Evolutionary conservation across 306 rosid species (phyloP), one percentile per base, ranked within the genome.

Genomic region (Glycyrrhiza uralensis): DNA sequence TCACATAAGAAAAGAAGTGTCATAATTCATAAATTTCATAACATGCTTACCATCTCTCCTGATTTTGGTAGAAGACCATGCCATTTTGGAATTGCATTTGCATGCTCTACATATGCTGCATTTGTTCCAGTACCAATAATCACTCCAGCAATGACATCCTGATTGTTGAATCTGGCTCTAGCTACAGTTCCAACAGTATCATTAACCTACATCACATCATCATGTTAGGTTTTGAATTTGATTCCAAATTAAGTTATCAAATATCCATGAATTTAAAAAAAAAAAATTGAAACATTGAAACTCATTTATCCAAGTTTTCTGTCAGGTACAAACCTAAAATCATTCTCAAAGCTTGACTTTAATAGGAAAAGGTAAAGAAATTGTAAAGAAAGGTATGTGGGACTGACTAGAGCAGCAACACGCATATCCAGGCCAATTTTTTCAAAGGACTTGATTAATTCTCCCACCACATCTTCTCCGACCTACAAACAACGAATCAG

Each of bases 51-150:
- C 99, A 95, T 92, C 74, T 91, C 89, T 82, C 97, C 97, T 30
- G 99, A 95, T 76, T 84, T 84, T 18, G 99, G 92, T 54, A 80
- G 76, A 78, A 70, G 90, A 62, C 96, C 99, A 13, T 89, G 92
- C 97, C 96, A 89, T 71, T 95, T 95, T 64, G 99, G 99, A 80
- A 95, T 95, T 49, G 99, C 93, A 19, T 87, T 83, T 7, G 93
- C 96, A 52, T 80, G 82, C 70, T 95, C 99, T 8, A 92, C 87
- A 67, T 95, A 95, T 8, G 99, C 99, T 6, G 99, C 99, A 80
- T 95, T 95, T 74, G 99, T 95, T 77, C 99, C 99, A 11, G 99
- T 95, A 71, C 99, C 99, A 73, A 95, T 84, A 82, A 95, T 95
- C 75, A 92, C 92, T 50, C 96, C 96, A 51, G 93, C 97, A 76